A percentile compares a stretch with the other conserved stretches of the same genome.
These are phyloP conservation scores for Scleroderma citrinum DNA, from an alignment of 768 basidiomycete genomes.

Conservation along the genomic window DNA sequence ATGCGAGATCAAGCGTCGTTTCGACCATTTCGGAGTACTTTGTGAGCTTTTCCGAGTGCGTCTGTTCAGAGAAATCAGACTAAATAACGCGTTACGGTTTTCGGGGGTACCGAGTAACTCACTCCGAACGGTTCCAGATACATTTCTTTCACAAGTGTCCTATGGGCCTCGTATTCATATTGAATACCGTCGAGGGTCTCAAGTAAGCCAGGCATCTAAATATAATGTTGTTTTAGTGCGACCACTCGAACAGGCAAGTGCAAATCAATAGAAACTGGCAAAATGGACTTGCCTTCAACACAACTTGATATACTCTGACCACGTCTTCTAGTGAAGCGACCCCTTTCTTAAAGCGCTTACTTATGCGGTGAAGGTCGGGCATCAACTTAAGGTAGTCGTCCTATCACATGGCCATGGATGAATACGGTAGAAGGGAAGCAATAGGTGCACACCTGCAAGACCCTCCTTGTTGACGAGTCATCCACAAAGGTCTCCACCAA, in stretches of 20 bases:
- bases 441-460: conserved; percentile 54
- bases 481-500: conserved; percentile 85
- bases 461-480: conserved; percentile 63
- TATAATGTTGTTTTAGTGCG: too few species aligned
- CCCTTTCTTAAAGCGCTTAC: conserved; percentile 84
- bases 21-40: conserved; percentile 95
- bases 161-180: conserved; percentile 40
- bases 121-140: conserved; percentile 65
- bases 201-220: conserved; percentile 70
- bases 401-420: conserved; percentile 32
- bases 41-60: conserved; percentile 52
- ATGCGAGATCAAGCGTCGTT: conserved; percentile 85
- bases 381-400: conserved; percentile 84
- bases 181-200: conserved; percentile 51
- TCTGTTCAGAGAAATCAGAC: conserved; percentile 34
- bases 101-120: conserved; percentile 5
- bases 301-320: conserved; percentile 91
- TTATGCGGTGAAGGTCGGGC: conserved; percentile 90
- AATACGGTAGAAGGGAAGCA: neutral
- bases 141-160: conserved; percentile 54
- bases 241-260: too few species aligned
- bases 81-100: too few species aligned
- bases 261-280: neutral
- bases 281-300: conserved; percentile 54
- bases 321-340: conserved; percentile 89